Evolutionary conservation across 306 rosid species (phyloP).

Genomic region (Quercus suber): DNA sequence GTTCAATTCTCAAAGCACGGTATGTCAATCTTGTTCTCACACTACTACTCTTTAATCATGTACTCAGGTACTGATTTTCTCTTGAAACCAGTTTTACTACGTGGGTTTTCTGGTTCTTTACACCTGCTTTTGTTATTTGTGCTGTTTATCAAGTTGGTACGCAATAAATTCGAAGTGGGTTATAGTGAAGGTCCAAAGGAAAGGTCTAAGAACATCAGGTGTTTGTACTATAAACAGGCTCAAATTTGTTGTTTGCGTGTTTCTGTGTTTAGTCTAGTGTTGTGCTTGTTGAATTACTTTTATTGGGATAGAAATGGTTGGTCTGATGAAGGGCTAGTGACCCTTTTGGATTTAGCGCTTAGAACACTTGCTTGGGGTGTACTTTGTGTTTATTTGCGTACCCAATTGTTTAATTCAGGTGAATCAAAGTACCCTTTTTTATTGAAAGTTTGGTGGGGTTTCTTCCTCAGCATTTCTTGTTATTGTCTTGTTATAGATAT

Average conservation of each 20-base stretch:
- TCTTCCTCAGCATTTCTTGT: conserved; percentile 35
- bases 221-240: conserved; percentile 4
- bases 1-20: neutral
- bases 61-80: conserved; percentile 14
- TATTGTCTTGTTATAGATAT: conserved; percentile 24
- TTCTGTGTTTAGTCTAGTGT: conserved; percentile 22
- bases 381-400: conserved; percentile 25
- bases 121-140: conserved; percentile 24
- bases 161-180: conserved; percentile 9
- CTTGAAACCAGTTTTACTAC: conserved; percentile 41
- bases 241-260: conserved; percentile 25
- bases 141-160: conserved; percentile 17
- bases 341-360: conserved; percentile 38
- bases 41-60: neutral
- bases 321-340: conserved; percentile 32
- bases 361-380: conserved; percentile 41
- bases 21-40: conserved; percentile 3
- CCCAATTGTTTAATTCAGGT: conserved; percentile 28
- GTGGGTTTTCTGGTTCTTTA: conserved; percentile 19
- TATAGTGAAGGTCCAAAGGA: conserved; percentile 22
- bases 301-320: conserved; percentile 31
- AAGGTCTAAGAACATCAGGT: neutral
- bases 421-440: conserved; percentile 24
- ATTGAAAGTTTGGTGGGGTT: conserved; percentile 38
- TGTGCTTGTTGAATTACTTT: conserved; percentile 23